Conservation (phyloP, 2,329 filamentous ascomycete species). For the Geoglossum cookeanum region DNA sequence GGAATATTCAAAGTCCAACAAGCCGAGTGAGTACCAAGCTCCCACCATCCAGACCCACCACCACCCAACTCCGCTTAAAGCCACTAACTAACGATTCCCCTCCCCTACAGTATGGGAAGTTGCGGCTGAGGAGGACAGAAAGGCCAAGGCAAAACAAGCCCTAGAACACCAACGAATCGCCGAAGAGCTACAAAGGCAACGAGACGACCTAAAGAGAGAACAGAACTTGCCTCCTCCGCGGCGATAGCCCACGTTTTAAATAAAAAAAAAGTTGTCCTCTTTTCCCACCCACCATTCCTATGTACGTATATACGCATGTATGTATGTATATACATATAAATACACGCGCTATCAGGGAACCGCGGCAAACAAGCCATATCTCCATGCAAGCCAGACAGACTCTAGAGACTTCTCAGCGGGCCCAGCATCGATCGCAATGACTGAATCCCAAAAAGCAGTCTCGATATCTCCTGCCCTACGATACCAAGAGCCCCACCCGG, state of each 20-base stretch:
- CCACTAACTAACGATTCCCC: not conserved
- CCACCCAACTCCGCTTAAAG: not conserved
- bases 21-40: slow-evolving; percentile 48
- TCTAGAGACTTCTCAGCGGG: too few species aligned
- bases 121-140: slow-evolving; percentile 1
- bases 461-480: too few species aligned
- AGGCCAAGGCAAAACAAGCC: not conserved
- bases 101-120: slow-evolving; percentile 3
- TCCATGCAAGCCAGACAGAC: too few species aligned
- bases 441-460: too few species aligned
- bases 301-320: not conserved
- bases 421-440: too few species aligned
- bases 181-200: not conserved
- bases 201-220: not conserved
- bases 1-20: slow-evolving; percentile 77
- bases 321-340: too few species aligned
- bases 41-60: not conserved
- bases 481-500: too few species aligned
- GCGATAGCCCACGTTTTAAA: not conserved
- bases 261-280: too few species aligned
- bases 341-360: too few species aligned
- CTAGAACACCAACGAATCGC: not conserved
- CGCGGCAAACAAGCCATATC: too few species aligned
- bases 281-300: too few species aligned
- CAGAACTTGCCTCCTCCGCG: not conserved